Base-by-base conservation (phyloP, 805 yeast species). In the Spathaspora gorwiae region DNA sequence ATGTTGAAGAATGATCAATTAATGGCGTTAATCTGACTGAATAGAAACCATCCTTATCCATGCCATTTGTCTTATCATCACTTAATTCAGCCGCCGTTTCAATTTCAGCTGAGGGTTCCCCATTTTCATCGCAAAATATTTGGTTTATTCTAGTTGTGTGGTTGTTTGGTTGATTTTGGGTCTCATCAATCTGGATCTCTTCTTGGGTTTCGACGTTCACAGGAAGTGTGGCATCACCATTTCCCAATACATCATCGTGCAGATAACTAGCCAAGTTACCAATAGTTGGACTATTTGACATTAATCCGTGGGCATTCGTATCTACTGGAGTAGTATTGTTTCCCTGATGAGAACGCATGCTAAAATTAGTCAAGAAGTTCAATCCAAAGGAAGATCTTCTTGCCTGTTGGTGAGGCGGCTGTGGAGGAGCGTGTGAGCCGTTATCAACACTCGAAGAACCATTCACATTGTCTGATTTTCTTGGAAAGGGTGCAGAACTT, bases 1-100 rank as follows among this genome's bases (percentile, higher is more conserved):
- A 73, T 2, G 87, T 73, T 1, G 90, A 72, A 0, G 92, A 81
- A 57, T 85, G 95, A 64, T 90, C 97, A 44, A 90, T 86, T 53
- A 86, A 79, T 0, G 97, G 95, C 0, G 96, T 88, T 47, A 90
- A 68, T 50, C 96, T 73, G 33, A 90, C 77, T 6, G 72, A 66
- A 47, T 50, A 71, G 43, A 54, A 60, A 13, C 75, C 76, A 49
- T 72, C 75, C 47, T 70, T 69, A 45, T 71, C 66, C 41, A 53
- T 54, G 1, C 57, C 60, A 37, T 44, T 52, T n/a, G 29, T 33
- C 12, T 43, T 31, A 12, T 44, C 50, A 19, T 37, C 35, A 26
- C 9, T 35, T n/a, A 26, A 35, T 19, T 45, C 48, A 34, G 12
- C 39, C 7, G n/a, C 37, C 9, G 8, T 6, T 30, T 26, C 39